Conservation (phyloP, 768 basidiomycete genomes). For the Rubroboletus pulcherrimus region DNA sequence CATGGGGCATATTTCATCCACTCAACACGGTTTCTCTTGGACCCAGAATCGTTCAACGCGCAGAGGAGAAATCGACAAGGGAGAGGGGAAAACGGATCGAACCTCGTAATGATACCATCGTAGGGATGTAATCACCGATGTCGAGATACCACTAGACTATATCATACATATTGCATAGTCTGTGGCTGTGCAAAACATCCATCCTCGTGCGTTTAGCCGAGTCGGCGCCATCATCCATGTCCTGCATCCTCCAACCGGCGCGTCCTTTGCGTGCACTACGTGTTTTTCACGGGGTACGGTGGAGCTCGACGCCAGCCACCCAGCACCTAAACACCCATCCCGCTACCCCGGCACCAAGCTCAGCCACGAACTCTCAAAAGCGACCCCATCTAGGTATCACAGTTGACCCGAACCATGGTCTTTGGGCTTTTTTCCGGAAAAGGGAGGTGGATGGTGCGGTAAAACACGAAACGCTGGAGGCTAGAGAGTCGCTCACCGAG, state of each 20-base stretch:
- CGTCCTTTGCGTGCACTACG: constrained; percentile 19
- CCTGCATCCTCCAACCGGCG: constrained; percentile 17
- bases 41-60: constrained; percentile 9
- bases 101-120: too few relatives aligned
- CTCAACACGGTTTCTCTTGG: constrained; percentile 10
- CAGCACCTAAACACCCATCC: neutral
- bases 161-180: neutral
- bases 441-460: constrained; percentile 49
- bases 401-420: constrained; percentile 62
- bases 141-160: neutral
- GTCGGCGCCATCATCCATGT: constrained; percentile 13
- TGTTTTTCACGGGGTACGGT: constrained; percentile 14
- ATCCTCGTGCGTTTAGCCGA: neutral
- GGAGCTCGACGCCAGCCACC: constrained; percentile 19
- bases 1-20: constrained; percentile 4
- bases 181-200: constrained; percentile 18
- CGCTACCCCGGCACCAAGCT: neutral
- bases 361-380: constrained; percentile 26
- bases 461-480: constrained; percentile 49
- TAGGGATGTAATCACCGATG: neutral
- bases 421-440: constrained; percentile 73
- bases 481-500: constrained; percentile 28
- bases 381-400: constrained; percentile 43
- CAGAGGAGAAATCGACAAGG: neutral
- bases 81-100: neutral